Percentiles rank a stretch among this genome's conserved stretches.
Evolutionary conservation across 2,329 filamentous ascomycete genomes (phyloP).

Genomic region (Xylaria sp.): DNA sequence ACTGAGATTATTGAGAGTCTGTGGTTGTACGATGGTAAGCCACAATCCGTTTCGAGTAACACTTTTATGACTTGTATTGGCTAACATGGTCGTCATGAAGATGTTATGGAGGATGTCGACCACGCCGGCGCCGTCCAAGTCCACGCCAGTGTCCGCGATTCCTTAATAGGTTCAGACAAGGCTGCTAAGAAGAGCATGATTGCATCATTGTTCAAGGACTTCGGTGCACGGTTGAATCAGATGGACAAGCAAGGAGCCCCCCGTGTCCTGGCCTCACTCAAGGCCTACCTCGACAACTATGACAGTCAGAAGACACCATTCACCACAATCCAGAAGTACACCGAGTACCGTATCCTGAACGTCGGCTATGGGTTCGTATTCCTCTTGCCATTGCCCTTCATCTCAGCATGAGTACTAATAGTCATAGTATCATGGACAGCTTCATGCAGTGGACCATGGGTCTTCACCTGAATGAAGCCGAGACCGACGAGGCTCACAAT

Average conservation of each 20-base stretch:
- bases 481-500: constrained; percentile 36
- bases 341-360: constrained; percentile 41
- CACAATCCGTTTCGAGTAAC: not conserved
- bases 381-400: not conserved
- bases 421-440: constrained; percentile 40
- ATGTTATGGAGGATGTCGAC: constrained; percentile 41
- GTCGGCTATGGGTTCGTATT: constrained; percentile 39
- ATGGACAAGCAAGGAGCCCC: constrained; percentile 40
- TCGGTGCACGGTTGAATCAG: constrained; percentile 34
- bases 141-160: constrained; percentile 38
- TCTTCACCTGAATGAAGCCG: constrained; percentile 38
- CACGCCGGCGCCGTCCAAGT: constrained; percentile 35
- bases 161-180: constrained; percentile 26
- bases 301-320: constrained; percentile 41
- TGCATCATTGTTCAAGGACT: constrained; percentile 38
- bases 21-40: constrained; percentile 42
- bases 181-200: constrained; percentile 35
- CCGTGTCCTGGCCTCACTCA: constrained; percentile 34
- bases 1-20: constrained; percentile 41
- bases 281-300: constrained; percentile 41
- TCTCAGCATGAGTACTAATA: constrained; percentile 12
- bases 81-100: constrained; percentile 23
- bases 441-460: constrained; percentile 43
- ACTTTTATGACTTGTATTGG: not conserved
- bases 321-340: constrained; percentile 40